Evolutionary conservation across 805 yeast species (phyloP).

Genomic region (Hanseniaspora occidentalis): DNA sequence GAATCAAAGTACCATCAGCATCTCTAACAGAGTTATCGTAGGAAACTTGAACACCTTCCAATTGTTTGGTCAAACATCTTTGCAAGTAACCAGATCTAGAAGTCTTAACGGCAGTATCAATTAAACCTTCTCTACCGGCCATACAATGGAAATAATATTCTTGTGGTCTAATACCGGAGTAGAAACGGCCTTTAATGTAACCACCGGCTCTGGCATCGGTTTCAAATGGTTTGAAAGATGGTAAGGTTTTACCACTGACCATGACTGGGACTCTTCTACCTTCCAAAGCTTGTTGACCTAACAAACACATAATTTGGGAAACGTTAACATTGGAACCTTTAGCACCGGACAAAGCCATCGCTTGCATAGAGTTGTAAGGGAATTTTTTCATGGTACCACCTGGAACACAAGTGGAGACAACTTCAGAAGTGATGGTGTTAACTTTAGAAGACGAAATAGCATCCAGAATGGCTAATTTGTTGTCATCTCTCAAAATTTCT

Average conservation of each 20-base stretch:
- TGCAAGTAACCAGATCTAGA: conserved; percentile 97
- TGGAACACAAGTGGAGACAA: conserved; percentile 89
- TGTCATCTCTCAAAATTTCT: conserved; percentile 88
- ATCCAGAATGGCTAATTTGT: conserved; percentile 85
- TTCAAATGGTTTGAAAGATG: conserved; percentile 92
- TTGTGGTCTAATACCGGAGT: conserved; percentile 95
- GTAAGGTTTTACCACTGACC: conserved; percentile 96
- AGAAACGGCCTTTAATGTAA: conserved; percentile 91
- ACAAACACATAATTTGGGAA: conserved; percentile 97
- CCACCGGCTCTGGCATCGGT: conserved; percentile 99
- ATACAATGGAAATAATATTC: conserved; percentile 99
- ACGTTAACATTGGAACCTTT: conserved; percentile 98
- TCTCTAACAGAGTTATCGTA: conserved; percentile 95
- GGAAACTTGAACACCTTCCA: conserved; percentile 90
- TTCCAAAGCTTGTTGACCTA: conserved; percentile 98
- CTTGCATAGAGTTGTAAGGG: conserved; percentile 95
- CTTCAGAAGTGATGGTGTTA: conserved; percentile 84
- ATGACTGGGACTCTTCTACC: conserved; percentile 99
- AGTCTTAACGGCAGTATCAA: conserved; percentile 98
- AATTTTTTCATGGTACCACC: conserved; percentile 90
- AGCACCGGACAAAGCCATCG: conserved; percentile 98
- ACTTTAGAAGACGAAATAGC: conserved; percentile 92
- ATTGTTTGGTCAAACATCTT: conserved; percentile 94
- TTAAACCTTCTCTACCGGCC: conserved; percentile 99
- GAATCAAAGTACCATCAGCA: conserved; percentile 85